Conservation (phyloP, 805 yeast genomes). For the Brettanomyces anomalus region DNA sequence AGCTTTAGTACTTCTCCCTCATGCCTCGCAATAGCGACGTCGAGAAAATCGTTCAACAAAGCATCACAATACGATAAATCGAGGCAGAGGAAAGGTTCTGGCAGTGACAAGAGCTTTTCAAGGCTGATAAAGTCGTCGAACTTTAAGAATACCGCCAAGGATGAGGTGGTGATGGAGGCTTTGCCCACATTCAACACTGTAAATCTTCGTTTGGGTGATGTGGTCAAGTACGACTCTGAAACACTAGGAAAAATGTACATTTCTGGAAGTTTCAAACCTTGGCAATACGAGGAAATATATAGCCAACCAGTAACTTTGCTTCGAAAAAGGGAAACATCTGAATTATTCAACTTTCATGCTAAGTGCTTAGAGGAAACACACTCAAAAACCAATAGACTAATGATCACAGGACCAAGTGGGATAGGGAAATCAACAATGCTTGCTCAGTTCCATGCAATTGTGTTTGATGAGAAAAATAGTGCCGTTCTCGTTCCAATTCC, state of each 20-base stretch:
- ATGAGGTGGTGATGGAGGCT: conserved; percentile 10
- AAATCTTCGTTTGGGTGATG: conserved; percentile 17
- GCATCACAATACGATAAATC: conserved; percentile 15
- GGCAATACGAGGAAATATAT: conserved; percentile 62
- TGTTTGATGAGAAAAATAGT: conserved; percentile 22
- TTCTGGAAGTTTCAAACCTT: conserved; percentile 57
- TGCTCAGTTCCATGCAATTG: conserved; percentile 58
- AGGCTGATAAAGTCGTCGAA: conserved; percentile 17
- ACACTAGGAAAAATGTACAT: conserved; percentile 36
- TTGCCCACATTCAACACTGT: conserved; percentile 12
- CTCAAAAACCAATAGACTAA: conserved; percentile 36
- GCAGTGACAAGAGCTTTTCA: conserved; percentile 22
- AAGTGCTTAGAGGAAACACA: conserved; percentile 23
- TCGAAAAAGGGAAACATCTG: conserved; percentile 37
- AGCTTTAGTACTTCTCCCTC: conserved; percentile 2
- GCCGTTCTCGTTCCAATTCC: conserved; percentile 53
- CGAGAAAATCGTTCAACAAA: conserved; percentile 23
- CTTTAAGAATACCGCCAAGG: conserved; percentile 17
- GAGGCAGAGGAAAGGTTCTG: conserved; percentile 24
- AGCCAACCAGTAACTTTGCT: conserved; percentile 50
- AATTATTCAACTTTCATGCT: conserved; percentile 31
- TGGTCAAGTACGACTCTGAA: conserved; percentile 32
- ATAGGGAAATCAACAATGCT: conserved; percentile 70
- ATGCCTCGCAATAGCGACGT: conserved; percentile 15
- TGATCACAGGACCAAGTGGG: conserved; percentile 65